phyloP scores from a whole-genome alignment of 2,329 filamentous ascomycete genomes.

The Apiospora saccharicola region DNA sequence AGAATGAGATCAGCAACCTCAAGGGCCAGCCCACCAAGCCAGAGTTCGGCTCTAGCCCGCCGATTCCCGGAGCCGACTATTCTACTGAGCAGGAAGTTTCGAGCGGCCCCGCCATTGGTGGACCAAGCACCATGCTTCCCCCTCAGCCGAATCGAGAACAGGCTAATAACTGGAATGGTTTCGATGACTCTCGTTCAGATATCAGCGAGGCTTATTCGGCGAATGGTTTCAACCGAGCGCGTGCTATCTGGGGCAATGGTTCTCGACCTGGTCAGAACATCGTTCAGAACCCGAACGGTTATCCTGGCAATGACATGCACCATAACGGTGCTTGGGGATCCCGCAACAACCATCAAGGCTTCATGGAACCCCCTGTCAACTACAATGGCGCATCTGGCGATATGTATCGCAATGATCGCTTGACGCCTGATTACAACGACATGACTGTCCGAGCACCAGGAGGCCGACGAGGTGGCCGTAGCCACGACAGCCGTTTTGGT shows the following conservation, averaged over 20 bases:
- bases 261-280: conserved; percentile 45
- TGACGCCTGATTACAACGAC: conserved; percentile 56
- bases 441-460: conserved; percentile 51
- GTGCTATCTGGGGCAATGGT: conserved; percentile 63
- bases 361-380: conserved; percentile 48
- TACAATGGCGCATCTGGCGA: conserved; percentile 46
- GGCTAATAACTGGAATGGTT: conserved; percentile 59
- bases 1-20: conserved; percentile 74
- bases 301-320: conserved; percentile 44
- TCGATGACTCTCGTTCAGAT: conserved; percentile 65
- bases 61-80: conserved; percentile 39
- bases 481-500: conserved; percentile 50
- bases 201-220: conserved; percentile 61
- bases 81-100: conserved; percentile 37
- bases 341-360: conserved; percentile 49
- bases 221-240: conserved; percentile 59
- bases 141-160: conserved; percentile 36
- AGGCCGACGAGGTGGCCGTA: conserved; percentile 54
- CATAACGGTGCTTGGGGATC: conserved; percentile 57
- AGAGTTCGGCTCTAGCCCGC: conserved; percentile 59
- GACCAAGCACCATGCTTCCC: conserved; percentile 3
- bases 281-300: conserved; percentile 36
- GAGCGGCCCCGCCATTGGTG: conserved; percentile 46
- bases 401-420: conserved; percentile 53
- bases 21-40: conserved; percentile 71